Percentiles rank a stretch among this genome's conserved stretches.
These are phyloP conservation scores for Botrytis fragariae DNA, from an alignment of 2,329 filamentous ascomycete species.

Conservation along the genomic window DNA sequence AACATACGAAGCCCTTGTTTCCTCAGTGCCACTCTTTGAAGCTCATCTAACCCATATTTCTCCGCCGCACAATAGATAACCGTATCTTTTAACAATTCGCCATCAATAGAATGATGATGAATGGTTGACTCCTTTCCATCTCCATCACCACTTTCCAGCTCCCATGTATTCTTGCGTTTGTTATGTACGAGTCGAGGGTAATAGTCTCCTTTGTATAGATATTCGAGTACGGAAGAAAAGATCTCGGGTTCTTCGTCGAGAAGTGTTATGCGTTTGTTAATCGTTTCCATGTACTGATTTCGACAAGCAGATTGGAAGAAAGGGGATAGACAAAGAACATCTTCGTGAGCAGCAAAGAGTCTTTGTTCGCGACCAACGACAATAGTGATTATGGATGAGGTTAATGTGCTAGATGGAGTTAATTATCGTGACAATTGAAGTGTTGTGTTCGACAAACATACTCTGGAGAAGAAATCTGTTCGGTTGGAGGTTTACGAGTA, in stretches of 20 bases:
- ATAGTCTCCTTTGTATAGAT: conserved; percentile 83
- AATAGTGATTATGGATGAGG: conserved; percentile 73
- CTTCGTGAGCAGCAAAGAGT: conserved; percentile 88
- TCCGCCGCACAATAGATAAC: conserved; percentile 88
- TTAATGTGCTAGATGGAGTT: conserved; percentile 47
- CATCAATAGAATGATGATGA: conserved; percentile 62
- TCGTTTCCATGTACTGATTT: conserved; percentile 59
- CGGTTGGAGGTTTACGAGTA: conserved; percentile 31
- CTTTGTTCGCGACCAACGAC: conserved; percentile 78
- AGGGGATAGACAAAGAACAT: conserved; percentile 73
- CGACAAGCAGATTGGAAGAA: conserved; percentile 70
- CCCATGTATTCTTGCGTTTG: conserved; percentile 76
- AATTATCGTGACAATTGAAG: conserved; percentile 23
- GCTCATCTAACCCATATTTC: conserved; percentile 76
- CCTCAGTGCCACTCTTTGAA: conserved; percentile 79
- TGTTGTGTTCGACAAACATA: conserved; percentile 24
- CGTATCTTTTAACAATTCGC: conserved; percentile 79
- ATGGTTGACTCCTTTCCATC: conserved; percentile 65
- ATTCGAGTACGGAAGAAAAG: conserved; percentile 87
- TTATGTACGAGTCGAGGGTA: conserved; percentile 80
- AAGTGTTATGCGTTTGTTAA: conserved; percentile 70
- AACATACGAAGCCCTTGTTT: conserved; percentile 80
- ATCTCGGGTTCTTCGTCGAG: conserved; percentile 86
- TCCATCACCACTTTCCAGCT: conserved; percentile 67
- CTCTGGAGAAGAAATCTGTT: conserved; percentile 31